Percentiles rank a stretch among this genome's conserved stretches.
Conservation (phyloP, 192 early-diverging fungal genomes). For the Coemansia sp. region DNA sequence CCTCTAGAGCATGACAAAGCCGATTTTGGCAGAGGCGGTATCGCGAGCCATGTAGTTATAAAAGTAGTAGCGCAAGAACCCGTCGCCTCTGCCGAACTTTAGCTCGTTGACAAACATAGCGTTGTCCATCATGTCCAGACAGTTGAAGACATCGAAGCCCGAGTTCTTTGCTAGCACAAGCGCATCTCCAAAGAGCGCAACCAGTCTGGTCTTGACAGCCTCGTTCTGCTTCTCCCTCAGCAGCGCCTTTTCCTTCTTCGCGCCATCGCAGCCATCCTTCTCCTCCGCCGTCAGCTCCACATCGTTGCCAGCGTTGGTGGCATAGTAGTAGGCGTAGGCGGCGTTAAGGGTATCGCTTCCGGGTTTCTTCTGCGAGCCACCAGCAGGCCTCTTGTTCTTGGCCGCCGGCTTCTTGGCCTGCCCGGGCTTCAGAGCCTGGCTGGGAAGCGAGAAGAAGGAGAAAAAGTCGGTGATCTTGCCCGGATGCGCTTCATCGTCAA, state of each 20-base stretch:
- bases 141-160: constrained; percentile 95
- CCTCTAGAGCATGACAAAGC: constrained; percentile 85
- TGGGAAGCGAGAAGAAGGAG: constrained; percentile 96
- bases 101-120: constrained; percentile 73
- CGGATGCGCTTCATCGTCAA: constrained; percentile 65
- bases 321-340: constrained; percentile 96
- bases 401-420: constrained; percentile 10
- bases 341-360: constrained; percentile 64
- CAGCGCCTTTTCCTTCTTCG: constrained; percentile 49
- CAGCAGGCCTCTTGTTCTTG: neutral
- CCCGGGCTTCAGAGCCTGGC: constrained; percentile 75
- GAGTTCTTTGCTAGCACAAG: constrained; percentile 70
- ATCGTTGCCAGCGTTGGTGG: constrained; percentile 53
- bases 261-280: constrained; percentile 40
- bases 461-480: constrained; percentile 83
- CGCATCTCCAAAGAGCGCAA: constrained; percentile 73
- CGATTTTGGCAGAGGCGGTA: constrained; percentile 70
- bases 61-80: constrained; percentile 92
- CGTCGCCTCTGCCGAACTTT: constrained; percentile 93
- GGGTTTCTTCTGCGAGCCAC: neutral
- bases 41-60: constrained; percentile 90
- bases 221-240: constrained; percentile 28
- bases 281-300: constrained; percentile 36
- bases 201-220: constrained; percentile 58
- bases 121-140: constrained; percentile 93